Evolutionary conservation across 306 rosid genomes (phyloP).

Genomic region (Gillenia trifoliata): DNA sequence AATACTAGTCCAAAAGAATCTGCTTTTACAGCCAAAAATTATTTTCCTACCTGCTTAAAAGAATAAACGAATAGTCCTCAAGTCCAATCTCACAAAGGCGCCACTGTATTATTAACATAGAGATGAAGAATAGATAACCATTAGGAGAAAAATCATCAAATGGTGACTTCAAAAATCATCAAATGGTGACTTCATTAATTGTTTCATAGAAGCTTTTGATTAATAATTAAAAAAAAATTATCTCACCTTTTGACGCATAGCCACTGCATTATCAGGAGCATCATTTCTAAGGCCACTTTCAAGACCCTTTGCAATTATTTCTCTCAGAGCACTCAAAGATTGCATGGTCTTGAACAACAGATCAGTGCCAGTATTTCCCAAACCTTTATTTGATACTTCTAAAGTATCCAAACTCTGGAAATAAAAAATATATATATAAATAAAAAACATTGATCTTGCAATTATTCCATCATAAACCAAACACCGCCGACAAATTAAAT

Average conservation of each 20-base stretch:
- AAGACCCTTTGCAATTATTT: conserved; percentile 64
- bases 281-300: conserved; percentile 99
- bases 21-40: conserved; percentile 12
- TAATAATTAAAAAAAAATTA: conserved; percentile 15
- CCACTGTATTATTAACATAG: conserved; percentile 60
- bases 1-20: background rate
- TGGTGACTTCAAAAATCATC: conserved; percentile 19
- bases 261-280: conserved; percentile 93
- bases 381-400: conserved; percentile 35
- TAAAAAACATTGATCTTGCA: conserved; percentile 7
- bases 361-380: conserved; percentile 34
- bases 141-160: conserved; percentile 8
- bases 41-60: conserved; percentile 70
- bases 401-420: conserved; percentile 74
- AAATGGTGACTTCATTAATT: conserved; percentile 17
- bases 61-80: conserved; percentile 93
- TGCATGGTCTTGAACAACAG: conserved; percentile 71
- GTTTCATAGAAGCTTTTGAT: conserved; percentile 14
- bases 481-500: background rate
- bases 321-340: conserved; percentile 72
- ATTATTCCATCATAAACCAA: conserved; percentile 13
- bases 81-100: conserved; percentile 98
- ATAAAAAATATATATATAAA: conserved; percentile 9
- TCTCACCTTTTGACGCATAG: conserved; percentile 94
- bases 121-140: conserved; percentile 18